A percentile compares a stretch with the other conserved stretches of the same genome.
phyloP scores from a whole-genome alignment of 2,329 filamentous ascomycete genomes.

The Colletotrichum shisoi region DNA sequence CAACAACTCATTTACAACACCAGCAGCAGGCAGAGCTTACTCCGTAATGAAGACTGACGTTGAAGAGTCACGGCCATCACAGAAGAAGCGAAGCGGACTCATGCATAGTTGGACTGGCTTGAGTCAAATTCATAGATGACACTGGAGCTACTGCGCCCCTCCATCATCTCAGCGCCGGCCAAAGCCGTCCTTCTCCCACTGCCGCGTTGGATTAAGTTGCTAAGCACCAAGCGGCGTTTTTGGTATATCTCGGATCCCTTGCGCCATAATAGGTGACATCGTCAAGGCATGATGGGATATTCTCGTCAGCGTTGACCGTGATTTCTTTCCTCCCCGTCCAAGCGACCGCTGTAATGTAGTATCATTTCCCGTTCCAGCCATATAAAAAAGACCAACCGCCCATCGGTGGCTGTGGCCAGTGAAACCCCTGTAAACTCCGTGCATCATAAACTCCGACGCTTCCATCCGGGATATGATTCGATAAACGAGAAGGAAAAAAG shows the following conservation, averaged over 20 bases:
- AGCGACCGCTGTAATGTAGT: conserved; percentile 31
- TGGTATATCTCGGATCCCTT: conserved; percentile 21
- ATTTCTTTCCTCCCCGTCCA: conserved; percentile 26
- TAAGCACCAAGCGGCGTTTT: conserved; percentile 21
- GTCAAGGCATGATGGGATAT: conserved; percentile 24
- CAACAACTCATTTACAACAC: background rate
- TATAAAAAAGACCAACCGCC: conserved; percentile 30
- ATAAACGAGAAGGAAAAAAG: conserved; percentile 34
- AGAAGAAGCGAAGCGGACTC: background rate
- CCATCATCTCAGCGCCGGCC: conserved; percentile 10
- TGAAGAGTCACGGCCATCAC: conserved; percentile 1
- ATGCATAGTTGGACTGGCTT: conserved; percentile 12
- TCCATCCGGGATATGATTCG: conserved; percentile 43
- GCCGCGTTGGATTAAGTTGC: conserved; percentile 12
- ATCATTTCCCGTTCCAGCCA: conserved; percentile 25
- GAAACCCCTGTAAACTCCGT: conserved; percentile 43
- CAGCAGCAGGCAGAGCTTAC: background rate
- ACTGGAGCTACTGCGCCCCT: conserved; percentile 21
- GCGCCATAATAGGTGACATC: conserved; percentile 24
- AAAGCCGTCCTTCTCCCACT: conserved; percentile 4
- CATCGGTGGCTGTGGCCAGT: conserved; percentile 31
- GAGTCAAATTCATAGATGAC: conserved; percentile 34
- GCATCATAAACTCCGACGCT: conserved; percentile 49
- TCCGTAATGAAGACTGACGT: background rate
- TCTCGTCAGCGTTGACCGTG: conserved; percentile 35